Percentiles rank a stretch among this genome's conserved stretches.
These are phyloP conservation scores for Fomitopsis betulina DNA, from an alignment of 1,284 basidiomycete genomes.

Conservation along the genomic window DNA sequence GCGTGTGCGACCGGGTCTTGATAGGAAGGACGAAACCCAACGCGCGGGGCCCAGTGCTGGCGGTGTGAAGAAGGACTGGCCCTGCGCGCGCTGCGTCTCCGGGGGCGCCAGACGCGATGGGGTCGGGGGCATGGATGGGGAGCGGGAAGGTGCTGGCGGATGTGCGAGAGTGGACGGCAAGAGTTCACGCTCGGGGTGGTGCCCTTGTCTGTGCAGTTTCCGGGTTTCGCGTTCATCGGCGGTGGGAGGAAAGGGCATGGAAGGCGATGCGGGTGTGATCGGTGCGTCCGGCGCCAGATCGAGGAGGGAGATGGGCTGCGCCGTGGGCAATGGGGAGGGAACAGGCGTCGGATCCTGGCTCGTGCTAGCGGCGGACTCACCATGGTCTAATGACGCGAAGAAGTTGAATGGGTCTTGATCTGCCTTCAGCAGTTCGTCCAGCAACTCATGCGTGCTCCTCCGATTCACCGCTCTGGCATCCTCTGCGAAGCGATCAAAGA, in stretches of 20 bases:
- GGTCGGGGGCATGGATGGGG: constrained; percentile 27
- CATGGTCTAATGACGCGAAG: constrained; percentile 13
- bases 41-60: constrained; percentile 31
- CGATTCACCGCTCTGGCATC: constrained; percentile 50
- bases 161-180: constrained; percentile 5
- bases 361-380: background rate
- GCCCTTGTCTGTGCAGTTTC: background rate
- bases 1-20: constrained; percentile 38
- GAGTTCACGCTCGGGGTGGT: constrained; percentile 8
- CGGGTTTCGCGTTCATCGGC: constrained; percentile 2
- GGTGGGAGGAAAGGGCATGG: background rate
- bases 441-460: constrained; percentile 43
- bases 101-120: constrained; percentile 22
- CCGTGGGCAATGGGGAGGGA: constrained; percentile 2
- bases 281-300: background rate
- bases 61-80: constrained; percentile 31
- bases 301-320: constrained; percentile 1
- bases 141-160: constrained; percentile 13
- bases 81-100: constrained; percentile 24
- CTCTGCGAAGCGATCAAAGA: constrained; percentile 56
- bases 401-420: constrained; percentile 69
- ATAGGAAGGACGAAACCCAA: constrained; percentile 37
- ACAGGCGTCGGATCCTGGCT: constrained; percentile 13
- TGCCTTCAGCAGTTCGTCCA: constrained; percentile 60
- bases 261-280: background rate